phyloP scores from a whole-genome alignment of 306 rosid genomes.

The Cucurbita ficifolia region DNA sequence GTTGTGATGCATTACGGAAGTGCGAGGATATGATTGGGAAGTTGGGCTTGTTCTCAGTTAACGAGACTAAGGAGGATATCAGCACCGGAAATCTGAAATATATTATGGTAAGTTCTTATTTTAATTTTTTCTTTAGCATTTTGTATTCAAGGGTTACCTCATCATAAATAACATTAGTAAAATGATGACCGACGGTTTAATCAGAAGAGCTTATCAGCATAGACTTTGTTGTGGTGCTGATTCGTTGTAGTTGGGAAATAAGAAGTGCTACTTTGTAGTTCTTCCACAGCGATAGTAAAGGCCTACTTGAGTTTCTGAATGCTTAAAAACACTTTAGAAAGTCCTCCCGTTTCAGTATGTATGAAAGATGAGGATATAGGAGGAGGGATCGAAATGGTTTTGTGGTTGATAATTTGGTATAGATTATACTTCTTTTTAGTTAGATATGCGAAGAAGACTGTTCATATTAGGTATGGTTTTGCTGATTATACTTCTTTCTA shows the following conservation, averaged over 20 bases:
- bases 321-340: too few relatives aligned
- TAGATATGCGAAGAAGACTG: not conserved
- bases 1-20: constrained; percentile 37
- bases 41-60: constrained; percentile 68
- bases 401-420: not conserved
- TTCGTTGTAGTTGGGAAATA: not conserved
- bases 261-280: not conserved
- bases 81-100: constrained; percentile 73
- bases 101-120: constrained; percentile 36
- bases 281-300: not conserved
- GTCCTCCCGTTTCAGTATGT: too few relatives aligned
- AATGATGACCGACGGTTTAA: not conserved
- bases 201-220: not conserved
- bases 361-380: not conserved
- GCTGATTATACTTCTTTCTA: too few relatives aligned
- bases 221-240: not conserved
- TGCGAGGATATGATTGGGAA: constrained; percentile 78
- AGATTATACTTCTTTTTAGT: not conserved
- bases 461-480: not conserved
- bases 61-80: constrained; percentile 89
- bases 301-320: too few relatives aligned
- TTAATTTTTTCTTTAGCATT: not conserved
- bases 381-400: not conserved
- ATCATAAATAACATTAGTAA: not conserved
- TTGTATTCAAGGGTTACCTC: not conserved